These are phyloP conservation scores for Phytophthora sansomeana DNA, from an alignment of 352 stramenopile genomes.

Conservation along the genomic window DNA sequence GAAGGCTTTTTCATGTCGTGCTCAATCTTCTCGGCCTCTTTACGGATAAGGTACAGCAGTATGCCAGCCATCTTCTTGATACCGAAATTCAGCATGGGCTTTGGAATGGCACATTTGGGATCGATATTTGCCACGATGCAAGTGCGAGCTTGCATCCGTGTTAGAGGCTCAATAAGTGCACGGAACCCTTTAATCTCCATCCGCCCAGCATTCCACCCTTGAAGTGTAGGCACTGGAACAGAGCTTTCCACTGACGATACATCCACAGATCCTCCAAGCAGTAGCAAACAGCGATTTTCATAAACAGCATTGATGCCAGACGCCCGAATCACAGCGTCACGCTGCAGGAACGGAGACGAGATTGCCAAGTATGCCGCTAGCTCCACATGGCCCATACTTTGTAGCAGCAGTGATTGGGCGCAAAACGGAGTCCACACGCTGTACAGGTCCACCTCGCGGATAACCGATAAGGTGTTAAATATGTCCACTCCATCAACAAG, in stretches of 20 bases:
- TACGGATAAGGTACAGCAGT: conserved; percentile 76
- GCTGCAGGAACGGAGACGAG: conserved; percentile 74
- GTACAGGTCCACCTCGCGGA: conserved; percentile 85
- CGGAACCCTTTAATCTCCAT: conserved; percentile 81
- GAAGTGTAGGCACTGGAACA: conserved; percentile 57
- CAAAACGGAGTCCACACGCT: conserved; percentile 81
- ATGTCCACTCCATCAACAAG: conserved; percentile 82
- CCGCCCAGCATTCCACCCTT: conserved; percentile 77
- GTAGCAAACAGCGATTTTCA: conserved; percentile 72
- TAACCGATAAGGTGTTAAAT: conserved; percentile 84
- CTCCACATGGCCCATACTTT: conserved; percentile 61
- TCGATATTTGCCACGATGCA: conserved; percentile 86
- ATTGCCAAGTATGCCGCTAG: conserved; percentile 75
- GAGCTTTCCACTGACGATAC: conserved; percentile 36
- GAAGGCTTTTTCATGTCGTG: conserved; percentile 49
- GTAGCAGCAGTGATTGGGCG: conserved; percentile 67
- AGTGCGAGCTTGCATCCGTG: conserved; percentile 65
- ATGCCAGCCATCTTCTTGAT: conserved; percentile 88
- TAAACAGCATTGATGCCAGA: conserved; percentile 87
- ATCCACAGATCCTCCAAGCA: conserved; percentile 69
- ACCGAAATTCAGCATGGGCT: conserved; percentile 77
- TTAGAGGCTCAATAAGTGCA: conserved; percentile 78
- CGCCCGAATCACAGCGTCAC: conserved; percentile 71
- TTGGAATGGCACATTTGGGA: conserved; percentile 78
- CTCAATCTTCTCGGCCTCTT: conserved; percentile 85